These are phyloP conservation scores for Chenopodium album DNA, from an alignment of 148 eudicot genomes.

Conservation along the genomic window DNA sequence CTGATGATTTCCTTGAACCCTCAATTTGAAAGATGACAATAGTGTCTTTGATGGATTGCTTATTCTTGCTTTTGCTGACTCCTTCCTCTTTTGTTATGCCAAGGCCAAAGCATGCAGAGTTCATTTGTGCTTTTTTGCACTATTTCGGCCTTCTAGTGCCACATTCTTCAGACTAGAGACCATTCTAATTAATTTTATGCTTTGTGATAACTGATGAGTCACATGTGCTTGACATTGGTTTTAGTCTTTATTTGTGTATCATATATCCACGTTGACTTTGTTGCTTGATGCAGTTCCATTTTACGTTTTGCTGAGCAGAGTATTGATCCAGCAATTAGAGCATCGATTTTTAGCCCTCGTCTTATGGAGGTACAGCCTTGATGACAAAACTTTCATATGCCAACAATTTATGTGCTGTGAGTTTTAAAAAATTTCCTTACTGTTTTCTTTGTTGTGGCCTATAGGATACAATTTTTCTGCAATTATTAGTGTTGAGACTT, in stretches of 20 bases:
- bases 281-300: constrained; percentile 60
- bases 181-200: neutral
- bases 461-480: neutral
- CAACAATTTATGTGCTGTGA: neutral
- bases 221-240: constrained; percentile 15
- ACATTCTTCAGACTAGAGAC: neutral
- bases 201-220: constrained; percentile 6
- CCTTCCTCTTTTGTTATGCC: neutral
- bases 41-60: neutral
- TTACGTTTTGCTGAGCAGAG: constrained; percentile 84
- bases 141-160: neutral
- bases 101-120: neutral
- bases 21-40: neutral
- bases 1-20: no score
- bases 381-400: neutral
- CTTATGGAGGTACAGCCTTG: constrained; percentile 75
- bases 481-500: neutral
- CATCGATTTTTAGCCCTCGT: constrained; percentile 91
- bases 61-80: neutral
- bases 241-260: neutral
- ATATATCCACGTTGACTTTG: constrained; percentile 11
- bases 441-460: no score
- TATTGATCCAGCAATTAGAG: constrained; percentile 70
- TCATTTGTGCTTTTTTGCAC: neutral
- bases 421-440: neutral